These are phyloP conservation scores for Russula griseocarnosa DNA, from an alignment of 768 basidiomycete species.

Conservation along the genomic window DNA sequence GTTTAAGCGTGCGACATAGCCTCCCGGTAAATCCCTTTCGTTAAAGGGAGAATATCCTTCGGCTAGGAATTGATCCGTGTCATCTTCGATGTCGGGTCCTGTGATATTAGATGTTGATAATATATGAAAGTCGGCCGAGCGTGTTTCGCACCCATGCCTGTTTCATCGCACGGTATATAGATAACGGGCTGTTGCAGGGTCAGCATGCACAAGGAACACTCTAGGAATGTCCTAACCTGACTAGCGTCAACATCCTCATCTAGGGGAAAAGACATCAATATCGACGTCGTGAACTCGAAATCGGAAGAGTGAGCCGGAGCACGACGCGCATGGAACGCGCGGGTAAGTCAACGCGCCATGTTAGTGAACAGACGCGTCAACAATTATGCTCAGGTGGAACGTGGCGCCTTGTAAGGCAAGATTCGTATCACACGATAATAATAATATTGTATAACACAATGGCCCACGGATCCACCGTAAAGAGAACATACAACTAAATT, in stretches of 20 bases:
- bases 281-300: neutral
- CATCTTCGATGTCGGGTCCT: slow-evolving; percentile 4
- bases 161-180: slow-evolving; percentile 24
- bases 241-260: slow-evolving; percentile 23
- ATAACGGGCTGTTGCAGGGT: slow-evolving; percentile 19
- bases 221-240: slow-evolving; percentile 14
- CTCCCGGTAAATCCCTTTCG: slow-evolving; percentile 25
- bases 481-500: neutral
- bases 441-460: neutral
- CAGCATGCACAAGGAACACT: neutral
- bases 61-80: slow-evolving; percentile 1
- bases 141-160: slow-evolving; percentile 3
- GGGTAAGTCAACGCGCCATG: no score
- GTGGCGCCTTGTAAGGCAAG: neutral
- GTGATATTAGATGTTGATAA: neutral
- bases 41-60: slow-evolving; percentile 21
- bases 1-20: slow-evolving; percentile 21
- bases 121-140: neutral
- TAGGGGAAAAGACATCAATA: slow-evolving; percentile 11
- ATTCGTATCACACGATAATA: no score
- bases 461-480: neutral
- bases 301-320: neutral
- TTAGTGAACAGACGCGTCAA: neutral
- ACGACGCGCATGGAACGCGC: no score
- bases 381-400: neutral